Evolutionary conservation across 2,329 filamentous ascomycete genomes (phyloP).

Genomic region (Aspergillus fischeri): DNA sequence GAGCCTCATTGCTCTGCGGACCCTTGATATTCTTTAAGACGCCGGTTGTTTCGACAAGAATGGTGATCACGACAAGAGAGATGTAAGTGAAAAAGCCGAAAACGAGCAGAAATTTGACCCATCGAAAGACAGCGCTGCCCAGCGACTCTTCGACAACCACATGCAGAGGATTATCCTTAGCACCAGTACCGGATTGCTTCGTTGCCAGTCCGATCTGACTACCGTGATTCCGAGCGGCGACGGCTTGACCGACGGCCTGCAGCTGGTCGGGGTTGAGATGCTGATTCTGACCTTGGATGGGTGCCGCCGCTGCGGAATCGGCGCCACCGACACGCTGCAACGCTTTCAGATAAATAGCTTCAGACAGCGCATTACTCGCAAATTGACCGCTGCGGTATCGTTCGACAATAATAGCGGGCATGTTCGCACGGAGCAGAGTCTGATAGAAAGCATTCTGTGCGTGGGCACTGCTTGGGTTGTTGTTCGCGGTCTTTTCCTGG

Average conservation of each 20-base stretch:
- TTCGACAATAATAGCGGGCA: conserved; percentile 89
- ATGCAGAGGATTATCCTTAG: conserved; percentile 81
- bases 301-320: conserved; percentile 22
- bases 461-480: conserved; percentile 80
- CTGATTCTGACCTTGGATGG: conserved; percentile 20
- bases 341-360: conserved; percentile 74
- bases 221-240: conserved; percentile 67
- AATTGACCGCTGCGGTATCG: conserved; percentile 83
- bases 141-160: conserved; percentile 92
- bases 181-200: conserved; percentile 57
- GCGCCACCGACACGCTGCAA: conserved; percentile 57
- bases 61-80: conserved; percentile 70
- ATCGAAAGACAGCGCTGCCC: conserved; percentile 76
- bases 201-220: conserved; percentile 56
- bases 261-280: conserved; percentile 58
- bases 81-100: conserved; percentile 78
- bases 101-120: conserved; percentile 79
- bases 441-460: conserved; percentile 94
- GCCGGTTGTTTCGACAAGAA: conserved; percentile 77
- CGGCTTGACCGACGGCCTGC: conserved; percentile 76
- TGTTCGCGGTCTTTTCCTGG: conserved; percentile 86
- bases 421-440: conserved; percentile 81
- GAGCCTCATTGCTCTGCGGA: conserved; percentile 73
- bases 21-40: conserved; percentile 74
- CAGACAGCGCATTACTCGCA: conserved; percentile 72